phyloP scores from a whole-genome alignment of 129 eudicot species.

The Flaveria ramosissima region DNA sequence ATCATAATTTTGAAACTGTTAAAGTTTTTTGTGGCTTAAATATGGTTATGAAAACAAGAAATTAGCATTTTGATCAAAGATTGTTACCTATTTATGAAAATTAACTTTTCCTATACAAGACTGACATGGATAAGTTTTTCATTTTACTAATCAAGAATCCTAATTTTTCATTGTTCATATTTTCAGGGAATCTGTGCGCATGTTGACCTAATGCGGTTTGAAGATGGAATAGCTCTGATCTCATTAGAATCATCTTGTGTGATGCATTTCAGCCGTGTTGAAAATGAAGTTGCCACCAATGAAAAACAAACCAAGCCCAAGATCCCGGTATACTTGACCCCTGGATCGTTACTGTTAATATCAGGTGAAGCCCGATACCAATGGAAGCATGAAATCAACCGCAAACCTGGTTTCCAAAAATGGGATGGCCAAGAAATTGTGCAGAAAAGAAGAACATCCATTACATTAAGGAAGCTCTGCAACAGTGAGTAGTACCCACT shows the following conservation, averaged over 20 bases:
- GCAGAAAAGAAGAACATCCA: constrained; percentile 75
- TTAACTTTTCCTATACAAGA: no score
- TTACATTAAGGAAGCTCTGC: constrained; percentile 74
- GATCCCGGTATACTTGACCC: constrained; percentile 65
- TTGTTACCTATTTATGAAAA: no score
- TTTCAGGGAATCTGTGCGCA: constrained; percentile 94
- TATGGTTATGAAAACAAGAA: no score
- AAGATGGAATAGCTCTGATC: constrained; percentile 84
- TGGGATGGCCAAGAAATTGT: constrained; percentile 75
- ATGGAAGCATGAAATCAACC: constrained; percentile 92
- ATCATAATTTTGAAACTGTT: no score
- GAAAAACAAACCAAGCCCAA: constrained; percentile 24
- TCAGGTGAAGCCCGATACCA: constrained; percentile 82
- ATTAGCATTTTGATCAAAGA: no score
- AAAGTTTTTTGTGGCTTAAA: no score
- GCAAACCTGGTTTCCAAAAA: constrained; percentile 74
- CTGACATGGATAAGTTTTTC: background rate
- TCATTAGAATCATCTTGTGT: constrained; percentile 87
- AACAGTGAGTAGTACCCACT: constrained; percentile 34
- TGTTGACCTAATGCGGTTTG: constrained; percentile 92
- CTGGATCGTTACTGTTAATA: constrained; percentile 72
- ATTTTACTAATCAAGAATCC: background rate
- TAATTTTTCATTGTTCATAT: background rate
- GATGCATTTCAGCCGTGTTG: constrained; percentile 76
- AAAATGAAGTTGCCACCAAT: constrained; percentile 6